Conservation (phyloP, 108 stramenopile species). For the Asterionellopsis glacialis region DNA sequence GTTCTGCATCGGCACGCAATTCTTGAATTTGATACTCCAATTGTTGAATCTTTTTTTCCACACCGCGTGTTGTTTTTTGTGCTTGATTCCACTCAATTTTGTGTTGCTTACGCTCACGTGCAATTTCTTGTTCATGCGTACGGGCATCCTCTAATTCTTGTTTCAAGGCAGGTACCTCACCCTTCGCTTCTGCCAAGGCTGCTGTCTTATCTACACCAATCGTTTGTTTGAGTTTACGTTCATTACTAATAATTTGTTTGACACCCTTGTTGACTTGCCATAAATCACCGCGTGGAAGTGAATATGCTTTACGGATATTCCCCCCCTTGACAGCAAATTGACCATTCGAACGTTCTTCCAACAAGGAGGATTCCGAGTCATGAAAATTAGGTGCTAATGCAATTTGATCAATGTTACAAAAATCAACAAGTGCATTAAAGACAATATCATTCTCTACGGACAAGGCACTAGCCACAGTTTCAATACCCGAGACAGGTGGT, state of each 20-base stretch:
- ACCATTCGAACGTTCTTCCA: slow-evolving; percentile 35
- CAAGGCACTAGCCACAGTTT: slow-evolving; percentile 60
- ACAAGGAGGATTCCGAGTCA: slow-evolving; percentile 45
- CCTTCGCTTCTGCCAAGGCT: slow-evolving; percentile 51
- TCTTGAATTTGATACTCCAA: slow-evolving; percentile 36
- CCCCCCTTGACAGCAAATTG: slow-evolving; percentile 40
- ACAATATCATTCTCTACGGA: slow-evolving; percentile 65
- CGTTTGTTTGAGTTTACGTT: slow-evolving; percentile 39
- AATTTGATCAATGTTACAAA: slow-evolving; percentile 49
- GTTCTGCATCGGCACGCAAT: slow-evolving; percentile 39
- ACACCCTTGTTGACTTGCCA: slow-evolving; percentile 54
- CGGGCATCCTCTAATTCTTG: slow-evolving; percentile 34
- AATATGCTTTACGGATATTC: slow-evolving; percentile 64
- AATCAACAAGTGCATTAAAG: slow-evolving; percentile 79
- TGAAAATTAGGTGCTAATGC: slow-evolving; percentile 60
- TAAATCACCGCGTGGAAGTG: slow-evolving; percentile 63
- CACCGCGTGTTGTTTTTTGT: slow-evolving; percentile 17
- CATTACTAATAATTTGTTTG: slow-evolving; percentile 41
- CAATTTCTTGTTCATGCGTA: slow-evolving; percentile 11
- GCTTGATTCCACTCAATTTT: slow-evolving; percentile 43
- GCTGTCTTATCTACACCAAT: slow-evolving; percentile 69
- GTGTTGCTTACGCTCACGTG: slow-evolving; percentile 23
- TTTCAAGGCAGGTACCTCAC: slow-evolving; percentile 39
- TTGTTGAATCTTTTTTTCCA: slow-evolving; percentile 25
- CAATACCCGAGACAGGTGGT: slow-evolving; percentile 63